Evolutionary conservation across 1,139 yeast genomes (phyloP).

Genomic region (Geotrichum europaeum): DNA sequence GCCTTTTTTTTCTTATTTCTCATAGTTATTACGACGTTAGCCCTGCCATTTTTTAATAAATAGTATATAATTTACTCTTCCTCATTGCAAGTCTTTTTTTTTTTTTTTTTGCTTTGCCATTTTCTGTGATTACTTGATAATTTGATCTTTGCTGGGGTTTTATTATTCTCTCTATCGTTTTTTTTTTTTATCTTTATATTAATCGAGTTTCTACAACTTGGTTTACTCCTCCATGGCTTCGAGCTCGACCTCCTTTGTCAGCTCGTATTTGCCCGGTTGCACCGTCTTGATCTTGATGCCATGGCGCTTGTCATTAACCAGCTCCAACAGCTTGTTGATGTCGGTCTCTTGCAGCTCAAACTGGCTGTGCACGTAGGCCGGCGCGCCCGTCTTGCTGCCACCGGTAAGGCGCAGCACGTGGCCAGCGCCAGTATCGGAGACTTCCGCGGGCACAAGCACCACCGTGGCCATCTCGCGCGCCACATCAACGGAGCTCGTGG

Average conservation of each 20-base stretch:
- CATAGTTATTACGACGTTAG: neutral
- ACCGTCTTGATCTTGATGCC: constrained; percentile 31
- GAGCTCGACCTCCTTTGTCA: constrained; percentile 3
- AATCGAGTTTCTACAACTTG: neutral
- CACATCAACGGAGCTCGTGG: constrained; percentile 45
- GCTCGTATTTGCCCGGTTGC: constrained; percentile 25
- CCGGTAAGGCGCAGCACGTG: constrained; percentile 78
- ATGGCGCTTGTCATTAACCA: constrained; percentile 23
- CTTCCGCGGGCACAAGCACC: constrained; percentile 45
- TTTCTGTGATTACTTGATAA: neutral
- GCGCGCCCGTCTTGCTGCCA: constrained; percentile 57
- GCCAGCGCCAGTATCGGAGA: constrained; percentile 41
- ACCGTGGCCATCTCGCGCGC: constrained; percentile 80
- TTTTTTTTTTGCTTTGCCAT: neutral
- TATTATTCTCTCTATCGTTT: neutral
- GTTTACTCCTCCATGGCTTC: constrained; percentile 13
- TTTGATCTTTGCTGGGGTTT: neutral
- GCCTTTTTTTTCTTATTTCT: neutral
- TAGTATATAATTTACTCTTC: neutral
- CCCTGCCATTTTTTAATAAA: neutral
- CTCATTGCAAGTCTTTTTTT: neutral
- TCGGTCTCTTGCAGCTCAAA: constrained; percentile 33
- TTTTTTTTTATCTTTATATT: neutral
- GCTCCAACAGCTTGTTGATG: constrained; percentile 26
- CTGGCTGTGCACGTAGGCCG: constrained; percentile 83